These are phyloP conservation scores for Helenozyma baotianmanensis DNA, from an alignment of 805 yeast genomes.

Conservation along the genomic window DNA sequence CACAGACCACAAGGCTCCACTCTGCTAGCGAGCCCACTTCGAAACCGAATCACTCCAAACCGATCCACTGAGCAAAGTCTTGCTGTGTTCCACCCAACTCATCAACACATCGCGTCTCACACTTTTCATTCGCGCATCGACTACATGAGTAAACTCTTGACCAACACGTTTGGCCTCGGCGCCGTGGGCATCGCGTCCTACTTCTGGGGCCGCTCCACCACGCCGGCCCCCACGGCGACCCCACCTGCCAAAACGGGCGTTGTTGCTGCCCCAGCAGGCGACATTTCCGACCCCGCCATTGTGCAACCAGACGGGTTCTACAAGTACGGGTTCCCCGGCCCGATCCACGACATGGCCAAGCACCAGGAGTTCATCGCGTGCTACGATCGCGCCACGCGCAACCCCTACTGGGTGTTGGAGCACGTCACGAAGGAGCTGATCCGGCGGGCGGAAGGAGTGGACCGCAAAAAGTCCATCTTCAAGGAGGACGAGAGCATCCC, in stretches of 20 bases:
- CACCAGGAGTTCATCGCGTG: conserved; percentile 79
- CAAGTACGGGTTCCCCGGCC: conserved; percentile 94
- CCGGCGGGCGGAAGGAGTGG: conserved; percentile 47
- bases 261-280: conserved; percentile 4
- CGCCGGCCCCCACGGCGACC: conserved; percentile 11
- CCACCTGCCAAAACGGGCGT: conserved; percentile 10
- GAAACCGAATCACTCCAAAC: too few species aligned
- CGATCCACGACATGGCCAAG: conserved; percentile 75
- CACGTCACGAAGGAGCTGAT: conserved; percentile 78
- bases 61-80: too few species aligned
- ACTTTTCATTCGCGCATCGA: too few species aligned
- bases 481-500: conserved; percentile 86
- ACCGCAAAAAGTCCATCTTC: conserved; percentile 77
- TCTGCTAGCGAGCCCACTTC: too few species aligned
- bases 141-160: conserved; percentile 26
- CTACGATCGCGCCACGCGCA: conserved; percentile 77
- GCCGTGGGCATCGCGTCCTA: conserved; percentile 37
- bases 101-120: too few species aligned
- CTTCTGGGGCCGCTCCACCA: conserved; percentile 34
- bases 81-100: too few species aligned
- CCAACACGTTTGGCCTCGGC: conserved; percentile 31
- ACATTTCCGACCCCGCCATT: conserved; percentile 25
- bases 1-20: too few species aligned
- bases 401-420: conserved; percentile 88
- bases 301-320: conserved; percentile 79